Evolutionary conservation across 148 eudicot genomes (phyloP).

Genomic region (Silene uniflora): DNA sequence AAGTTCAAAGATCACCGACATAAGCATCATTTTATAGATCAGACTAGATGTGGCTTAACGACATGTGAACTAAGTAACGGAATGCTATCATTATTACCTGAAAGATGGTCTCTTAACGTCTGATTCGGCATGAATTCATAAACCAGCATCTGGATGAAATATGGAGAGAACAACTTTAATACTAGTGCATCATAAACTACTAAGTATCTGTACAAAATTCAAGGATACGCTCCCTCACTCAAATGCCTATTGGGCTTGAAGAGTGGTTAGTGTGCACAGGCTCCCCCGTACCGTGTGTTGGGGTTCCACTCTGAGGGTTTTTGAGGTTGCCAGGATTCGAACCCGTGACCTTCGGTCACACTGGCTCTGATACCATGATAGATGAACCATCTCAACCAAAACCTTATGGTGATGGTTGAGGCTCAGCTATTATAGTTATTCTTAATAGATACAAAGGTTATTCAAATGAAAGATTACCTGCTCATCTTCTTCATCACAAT

Average conservation of each 20-base stretch:
- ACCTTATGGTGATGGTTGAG: no score
- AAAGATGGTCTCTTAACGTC: slow-evolving; percentile 64
- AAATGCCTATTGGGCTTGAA: no score
- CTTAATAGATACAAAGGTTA: not conserved
- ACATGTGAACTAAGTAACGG: slow-evolving; percentile 22
- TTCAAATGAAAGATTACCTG: slow-evolving; percentile 43
- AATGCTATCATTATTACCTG: slow-evolving; percentile 41
- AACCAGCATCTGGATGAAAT: slow-evolving; percentile 65
- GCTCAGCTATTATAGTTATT: no score
- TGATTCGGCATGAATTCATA: slow-evolving; percentile 89
- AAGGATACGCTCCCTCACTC: no score
- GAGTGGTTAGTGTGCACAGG: no score
- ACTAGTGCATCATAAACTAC: not conserved
- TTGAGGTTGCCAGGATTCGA: no score
- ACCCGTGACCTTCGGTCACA: no score
- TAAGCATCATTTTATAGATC: not conserved
- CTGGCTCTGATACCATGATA: no score
- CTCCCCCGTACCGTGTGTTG: no score
- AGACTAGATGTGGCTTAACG: not conserved
- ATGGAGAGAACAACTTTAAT: not conserved
- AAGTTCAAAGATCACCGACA: no score
- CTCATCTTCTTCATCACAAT: slow-evolving; percentile 74
- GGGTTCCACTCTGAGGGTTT: no score
- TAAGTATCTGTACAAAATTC: not conserved
- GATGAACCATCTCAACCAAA: no score